Base-by-base conservation (phyloP, 805 yeast species). In the Torulaspora maleeae region DNA sequence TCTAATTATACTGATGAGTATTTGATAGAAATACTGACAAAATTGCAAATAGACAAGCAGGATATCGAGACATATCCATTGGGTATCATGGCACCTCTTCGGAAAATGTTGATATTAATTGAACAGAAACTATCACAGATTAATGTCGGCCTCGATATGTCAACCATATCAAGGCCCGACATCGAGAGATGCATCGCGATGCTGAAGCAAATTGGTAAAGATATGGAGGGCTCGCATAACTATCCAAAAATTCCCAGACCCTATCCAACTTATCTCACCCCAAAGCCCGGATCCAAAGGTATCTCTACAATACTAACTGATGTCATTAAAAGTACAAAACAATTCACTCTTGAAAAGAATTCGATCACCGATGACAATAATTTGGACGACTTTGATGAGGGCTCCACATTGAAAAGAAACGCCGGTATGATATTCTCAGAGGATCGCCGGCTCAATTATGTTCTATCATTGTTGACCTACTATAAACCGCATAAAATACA, bases 401-500 rank as follows among this genome's bases (percentile, higher is more conserved):
- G 59, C 1, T 38, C 43, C 5, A 40, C 49, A 8, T 42, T 53
- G 33, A 53, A 54, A 42, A 40, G 47, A 27, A 59, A 61, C 37
- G 54, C 59, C 5, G 79, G 77, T 50, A 64, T 84, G 10, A 80
- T 90, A 0, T 91, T 88, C 59, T 79, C 82, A 12, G 75, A 77
- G 35, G 98, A 91, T 61, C 68, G 95, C 37, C 69, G 97, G 38
- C 85, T 83, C 58, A 79, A 77, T 54, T 95, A 90, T 55, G 82
- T 85, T 10, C 77, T 90, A 0, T 76, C 78, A 27, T 63, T 89
- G 13, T 62, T 91, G 28, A 90, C 49, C 5, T 55, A 54, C 36
- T 48, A 54, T 17, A 49, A 50, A 25, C 59, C 60, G 8, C 61
- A 56, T 24, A 52, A 44, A 9, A 39, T 61, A 8, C 55, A 56